Evolutionary conservation across 495 filamentous ascomycete genomes (phyloP), one percentile per base, ranked within the genome.

Genomic region (Penicillium bialowiezense): DNA sequence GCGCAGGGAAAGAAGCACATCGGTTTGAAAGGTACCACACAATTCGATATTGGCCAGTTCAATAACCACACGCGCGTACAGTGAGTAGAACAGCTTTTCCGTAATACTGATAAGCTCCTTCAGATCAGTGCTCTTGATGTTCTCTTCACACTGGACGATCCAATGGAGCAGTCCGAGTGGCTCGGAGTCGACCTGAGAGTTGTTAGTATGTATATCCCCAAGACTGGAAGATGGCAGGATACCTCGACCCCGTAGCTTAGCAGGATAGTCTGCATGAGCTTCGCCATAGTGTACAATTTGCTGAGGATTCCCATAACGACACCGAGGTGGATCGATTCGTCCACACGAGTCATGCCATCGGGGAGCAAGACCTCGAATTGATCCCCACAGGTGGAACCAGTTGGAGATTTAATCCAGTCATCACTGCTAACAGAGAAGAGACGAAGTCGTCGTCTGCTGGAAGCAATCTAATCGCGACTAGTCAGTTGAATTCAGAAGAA

Each of bases 11-110:
- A 49, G 59, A 10, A 47, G 19, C n/a, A n/a, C n/a, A 24, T 59
- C 55, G n/a, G 60, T 21, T 20, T 44, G 47, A 31, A 64, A 67
- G 14, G 52, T 53, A 28, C 55, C 48, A 41, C 65, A 72, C 7
- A 75, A 60, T 8, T 75, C 65, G 14, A 65, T 59, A 14, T 52
- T 65, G 3, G 68, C 64, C 35, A 74, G 59, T 35, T 75, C 72
- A 34, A 71, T 54, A 9, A 62, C 54, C 5, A 75, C 31, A 37
- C 69, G 55, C 0, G 70, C 52, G 36, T 72, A 75, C 15, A 71
- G 34, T 7, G 61, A 50, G 41, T 70, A 69, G 15, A 63, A 75
- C 8, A 75, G 51, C 17, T 62, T 60, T 28, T 75, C 68, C 12
- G 65, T 52, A 14, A 50, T 58, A 5, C 64, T 55, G 39, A 71